Conservation (phyloP, 1,284 basidiomycete genomes). For the Gomphus sp. region DNA sequence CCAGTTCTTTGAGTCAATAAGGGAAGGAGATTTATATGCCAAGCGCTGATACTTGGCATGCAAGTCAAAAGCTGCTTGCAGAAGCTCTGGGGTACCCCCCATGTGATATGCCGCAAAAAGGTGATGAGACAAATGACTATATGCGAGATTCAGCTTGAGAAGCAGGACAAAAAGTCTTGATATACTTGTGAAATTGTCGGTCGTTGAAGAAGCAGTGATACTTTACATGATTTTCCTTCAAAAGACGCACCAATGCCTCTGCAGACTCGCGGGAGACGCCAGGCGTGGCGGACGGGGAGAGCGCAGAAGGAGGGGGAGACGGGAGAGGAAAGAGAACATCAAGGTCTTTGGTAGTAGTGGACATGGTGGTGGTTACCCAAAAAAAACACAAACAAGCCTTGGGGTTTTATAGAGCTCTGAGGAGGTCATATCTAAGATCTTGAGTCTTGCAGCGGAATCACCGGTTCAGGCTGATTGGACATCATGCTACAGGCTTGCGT, state of each 20-base stretch:
- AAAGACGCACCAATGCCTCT: slow-evolving; percentile 29
- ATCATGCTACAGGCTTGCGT: no score
- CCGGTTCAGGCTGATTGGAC: no score
- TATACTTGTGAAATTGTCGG: slow-evolving; percentile 48
- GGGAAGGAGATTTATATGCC: slow-evolving; percentile 31
- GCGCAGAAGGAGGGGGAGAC: slow-evolving; percentile 22
- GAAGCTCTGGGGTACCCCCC: slow-evolving; percentile 31
- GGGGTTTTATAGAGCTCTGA: neutral
- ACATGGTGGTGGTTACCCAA: neutral
- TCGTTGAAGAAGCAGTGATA: slow-evolving; percentile 59
- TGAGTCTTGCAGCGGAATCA: no score
- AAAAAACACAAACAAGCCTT: neutral
- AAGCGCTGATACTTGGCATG: slow-evolving; percentile 31
- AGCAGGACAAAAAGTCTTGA: slow-evolving; percentile 8
- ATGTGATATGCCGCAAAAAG: slow-evolving; percentile 41
- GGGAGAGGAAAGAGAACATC: slow-evolving; percentile 30
- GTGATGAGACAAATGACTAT: slow-evolving; percentile 43
- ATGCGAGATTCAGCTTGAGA: neutral
- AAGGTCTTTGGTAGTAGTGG: slow-evolving; percentile 12
- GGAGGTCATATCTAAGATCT: neutral
- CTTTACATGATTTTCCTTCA: slow-evolving; percentile 48
- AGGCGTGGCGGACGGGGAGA: slow-evolving; percentile 30
- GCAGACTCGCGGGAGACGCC: slow-evolving; percentile 42
- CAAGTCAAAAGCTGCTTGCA: slow-evolving; percentile 33
- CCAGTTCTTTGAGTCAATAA: slow-evolving; percentile 36